Base-by-base conservation (phyloP, 2,329 filamentous ascomycete species). In the Ceratocystis colombiana region DNA sequence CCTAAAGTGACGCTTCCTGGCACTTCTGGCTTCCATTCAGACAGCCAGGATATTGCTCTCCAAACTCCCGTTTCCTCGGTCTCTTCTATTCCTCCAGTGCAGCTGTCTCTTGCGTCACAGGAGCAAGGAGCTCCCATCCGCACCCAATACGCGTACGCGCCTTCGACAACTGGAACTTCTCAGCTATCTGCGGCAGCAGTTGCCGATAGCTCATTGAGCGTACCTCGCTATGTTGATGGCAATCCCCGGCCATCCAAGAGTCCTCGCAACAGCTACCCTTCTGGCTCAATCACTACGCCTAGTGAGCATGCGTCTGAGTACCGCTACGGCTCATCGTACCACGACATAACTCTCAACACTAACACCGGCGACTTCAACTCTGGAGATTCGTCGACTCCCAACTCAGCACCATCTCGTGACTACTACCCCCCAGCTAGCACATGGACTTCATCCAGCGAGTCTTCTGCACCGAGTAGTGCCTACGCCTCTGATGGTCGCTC, bases 171-270 rank as follows among this genome's bases (percentile, higher is more conserved):
- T 3, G 78, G 79, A 1, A 77, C 81, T 4, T 76, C 80, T 2
- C 80, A 81, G 61, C 74, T 83, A 3, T 78, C 81, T 4, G 73
- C 78, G 15, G 72, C 78, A 20, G 74, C 74, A 48, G 73, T 73
- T 70, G 72, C 77, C 1, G 79, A 81, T 64, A 77, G 75, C 67
- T 76, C 76, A 22, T 76, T 84, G 66, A 82, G 76, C 70, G 78
- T 84, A 59, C 82, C 82, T 10, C 77, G 82, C 69, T 85, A 84
- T 70, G 77, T 84, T 61, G 82, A 84, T 71, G 76, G 73, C 69
- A 82, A 80, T 69, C 77, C 79, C 5, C 78, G 82, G 25, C 81
- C 82, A 17, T 74, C 79, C 46, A 85, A 85, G 73, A 83, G 81
- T 70, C 81, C 82, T 0, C 78, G 83, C 1, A 79, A 83, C 10